Conservation (phyloP, 176 grass and related monocot species). For the Bolboschoenus planiculmis region DNA sequence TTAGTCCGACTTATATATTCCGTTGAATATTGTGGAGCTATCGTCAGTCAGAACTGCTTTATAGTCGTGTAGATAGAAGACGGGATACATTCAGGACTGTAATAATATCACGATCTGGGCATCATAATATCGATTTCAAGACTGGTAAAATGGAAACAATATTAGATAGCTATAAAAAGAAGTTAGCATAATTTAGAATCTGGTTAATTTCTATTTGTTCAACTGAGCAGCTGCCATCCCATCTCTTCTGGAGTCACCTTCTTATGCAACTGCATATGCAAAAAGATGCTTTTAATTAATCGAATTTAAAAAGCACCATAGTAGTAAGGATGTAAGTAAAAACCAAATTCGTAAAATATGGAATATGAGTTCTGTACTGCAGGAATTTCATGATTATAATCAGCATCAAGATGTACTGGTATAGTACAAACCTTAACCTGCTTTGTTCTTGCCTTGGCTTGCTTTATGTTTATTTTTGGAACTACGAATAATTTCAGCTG, state of each 20-base stretch:
- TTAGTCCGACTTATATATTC: too few species aligned
- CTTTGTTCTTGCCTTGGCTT: neutral
- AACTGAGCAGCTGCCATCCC: slow-evolving; percentile 32
- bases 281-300: slow-evolving; percentile 5
- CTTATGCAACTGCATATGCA: slow-evolving; percentile 77
- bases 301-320: neutral
- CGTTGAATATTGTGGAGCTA: too few species aligned
- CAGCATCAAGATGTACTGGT: neutral
- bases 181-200: slow-evolving; percentile 2
- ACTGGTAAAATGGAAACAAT: neutral
- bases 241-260: slow-evolving; percentile 61
- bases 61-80: too few species aligned
- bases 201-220: slow-evolving; percentile 31
- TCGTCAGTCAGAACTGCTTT: too few species aligned
- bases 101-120: too few species aligned
- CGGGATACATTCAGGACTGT: too few species aligned
- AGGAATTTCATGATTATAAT: neutral
- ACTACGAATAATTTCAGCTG: neutral
- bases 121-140: neutral
- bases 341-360: slow-evolving; percentile 1
- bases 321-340: neutral
- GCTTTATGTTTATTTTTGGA: neutral
- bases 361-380: neutral
- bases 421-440: neutral
- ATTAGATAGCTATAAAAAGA: neutral